Conservation (phyloP, 192 early-diverging fungal genomes). For the Linnemannia exigua region DNA sequence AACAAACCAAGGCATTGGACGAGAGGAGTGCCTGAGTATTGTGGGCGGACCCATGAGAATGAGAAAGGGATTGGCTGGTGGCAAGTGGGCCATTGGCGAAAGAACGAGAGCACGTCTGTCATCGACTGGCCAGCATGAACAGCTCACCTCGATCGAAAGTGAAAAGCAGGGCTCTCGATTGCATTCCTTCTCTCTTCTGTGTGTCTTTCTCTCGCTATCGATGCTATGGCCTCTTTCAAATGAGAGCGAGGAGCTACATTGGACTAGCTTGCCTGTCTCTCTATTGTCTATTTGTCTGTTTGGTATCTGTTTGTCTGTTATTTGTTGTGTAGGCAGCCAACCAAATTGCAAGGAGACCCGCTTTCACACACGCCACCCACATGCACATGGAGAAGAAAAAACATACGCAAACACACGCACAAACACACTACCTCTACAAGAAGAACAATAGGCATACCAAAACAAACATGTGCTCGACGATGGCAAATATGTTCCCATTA, state of each 20-base stretch:
- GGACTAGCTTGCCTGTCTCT: not conserved
- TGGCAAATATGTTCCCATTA: not conserved
- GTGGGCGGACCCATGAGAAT: not conserved
- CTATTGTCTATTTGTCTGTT: not conserved
- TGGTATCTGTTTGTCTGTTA: not conserved
- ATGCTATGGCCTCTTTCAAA: not conserved
- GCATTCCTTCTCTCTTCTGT: not conserved
- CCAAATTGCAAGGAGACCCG: not conserved
- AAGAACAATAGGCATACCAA: not conserved
- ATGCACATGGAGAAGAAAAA: not conserved
- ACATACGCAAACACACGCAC: not conserved
- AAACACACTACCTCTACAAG: not conserved
- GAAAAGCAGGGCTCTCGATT: not conserved
- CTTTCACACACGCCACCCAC: slow-evolving; percentile 6
- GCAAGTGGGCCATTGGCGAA: not conserved
- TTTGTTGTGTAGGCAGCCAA: not conserved
- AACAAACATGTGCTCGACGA: not conserved
- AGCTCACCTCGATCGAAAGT: not conserved
- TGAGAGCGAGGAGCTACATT: not conserved
- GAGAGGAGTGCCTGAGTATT: not conserved
- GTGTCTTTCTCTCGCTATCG: too few species aligned
- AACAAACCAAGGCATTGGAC: not conserved
- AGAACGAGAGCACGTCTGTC: not conserved
- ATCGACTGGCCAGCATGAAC: not conserved
- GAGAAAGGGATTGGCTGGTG: not conserved